These are phyloP conservation scores for Microdochium bolleyi DNA, from an alignment of 2,329 filamentous ascomycete genomes.

Conservation along the genomic window DNA sequence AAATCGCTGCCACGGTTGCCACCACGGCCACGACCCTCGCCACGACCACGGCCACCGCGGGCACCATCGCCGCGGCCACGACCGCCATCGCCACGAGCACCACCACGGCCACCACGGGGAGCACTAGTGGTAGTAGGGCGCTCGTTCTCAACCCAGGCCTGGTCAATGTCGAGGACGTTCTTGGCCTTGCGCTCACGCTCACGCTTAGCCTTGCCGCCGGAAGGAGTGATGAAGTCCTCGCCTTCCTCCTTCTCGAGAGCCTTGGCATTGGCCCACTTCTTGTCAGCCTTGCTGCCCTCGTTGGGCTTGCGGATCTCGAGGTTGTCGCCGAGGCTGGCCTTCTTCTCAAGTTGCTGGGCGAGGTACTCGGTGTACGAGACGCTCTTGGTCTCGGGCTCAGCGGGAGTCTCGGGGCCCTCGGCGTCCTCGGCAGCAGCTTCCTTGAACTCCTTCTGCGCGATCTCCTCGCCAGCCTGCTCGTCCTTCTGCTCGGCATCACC, in stretches of 20 bases:
- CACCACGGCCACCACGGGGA: constrained; percentile 41
- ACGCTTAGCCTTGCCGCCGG: constrained; percentile 70
- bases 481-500: constrained; percentile 82
- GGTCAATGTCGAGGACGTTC: constrained; percentile 81
- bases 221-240: constrained; percentile 70
- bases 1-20: constrained; percentile 17
- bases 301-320: constrained; percentile 81
- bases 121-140: constrained; percentile 47
- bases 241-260: constrained; percentile 55
- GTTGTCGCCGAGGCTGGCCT: constrained; percentile 55
- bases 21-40: constrained; percentile 33
- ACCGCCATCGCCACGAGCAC: constrained; percentile 40
- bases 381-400: constrained; percentile 74
- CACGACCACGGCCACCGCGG: constrained; percentile 40
- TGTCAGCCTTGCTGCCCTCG: constrained; percentile 79
- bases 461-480: constrained; percentile 83
- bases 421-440: constrained; percentile 47
- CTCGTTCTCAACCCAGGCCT: constrained; percentile 68
- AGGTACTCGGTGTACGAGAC: constrained; percentile 89
- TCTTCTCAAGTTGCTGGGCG: constrained; percentile 64
- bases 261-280: constrained; percentile 90
- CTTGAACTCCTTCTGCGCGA: constrained; percentile 79
- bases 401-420: constrained; percentile 29
- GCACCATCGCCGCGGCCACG: constrained; percentile 24
- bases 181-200: constrained; percentile 91